Conservation (phyloP, 331 rosid genomes). For the Pyrus hybrid region DNA sequence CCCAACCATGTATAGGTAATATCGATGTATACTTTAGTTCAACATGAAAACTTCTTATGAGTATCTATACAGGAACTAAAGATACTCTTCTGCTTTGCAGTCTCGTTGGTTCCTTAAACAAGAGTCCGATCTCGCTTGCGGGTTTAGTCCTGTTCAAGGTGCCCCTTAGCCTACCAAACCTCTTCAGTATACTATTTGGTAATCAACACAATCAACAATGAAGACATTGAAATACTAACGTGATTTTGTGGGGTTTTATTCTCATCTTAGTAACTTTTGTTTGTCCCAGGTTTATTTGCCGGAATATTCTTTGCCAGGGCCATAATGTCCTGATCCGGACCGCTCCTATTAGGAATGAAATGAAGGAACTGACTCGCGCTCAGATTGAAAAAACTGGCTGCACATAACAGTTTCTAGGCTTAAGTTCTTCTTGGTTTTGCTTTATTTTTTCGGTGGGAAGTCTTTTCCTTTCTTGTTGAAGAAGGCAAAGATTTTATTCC, state of each 20-base stretch:
- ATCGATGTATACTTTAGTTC: background rate
- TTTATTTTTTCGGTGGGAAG: background rate
- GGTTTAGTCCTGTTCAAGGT: conserved; percentile 72
- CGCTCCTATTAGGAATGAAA: background rate
- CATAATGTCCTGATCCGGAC: conserved; percentile 42
- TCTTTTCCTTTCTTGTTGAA: background rate
- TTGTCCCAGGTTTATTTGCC: conserved; percentile 75
- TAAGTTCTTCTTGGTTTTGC: background rate
- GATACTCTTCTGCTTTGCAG: conserved; percentile 28
- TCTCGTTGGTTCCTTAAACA: conserved; percentile 89
- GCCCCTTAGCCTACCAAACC: conserved; percentile 53
- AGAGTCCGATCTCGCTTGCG: conserved; percentile 77
- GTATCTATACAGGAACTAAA: background rate
- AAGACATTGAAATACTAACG: background rate
- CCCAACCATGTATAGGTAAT: conserved; percentile 79
- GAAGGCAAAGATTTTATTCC: background rate
- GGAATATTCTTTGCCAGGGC: conserved; percentile 81
- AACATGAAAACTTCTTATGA: background rate
- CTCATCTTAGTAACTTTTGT: background rate
- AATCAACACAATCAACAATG: background rate
- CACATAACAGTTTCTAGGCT: background rate
- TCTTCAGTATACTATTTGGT: conserved; percentile 84
- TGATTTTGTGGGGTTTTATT: background rate
- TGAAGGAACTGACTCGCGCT: background rate
- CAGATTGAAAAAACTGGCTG: background rate